Base-by-base conservation (phyloP, 1,284 basidiomycete genomes). In the Moesziomyces sp. region DNA sequence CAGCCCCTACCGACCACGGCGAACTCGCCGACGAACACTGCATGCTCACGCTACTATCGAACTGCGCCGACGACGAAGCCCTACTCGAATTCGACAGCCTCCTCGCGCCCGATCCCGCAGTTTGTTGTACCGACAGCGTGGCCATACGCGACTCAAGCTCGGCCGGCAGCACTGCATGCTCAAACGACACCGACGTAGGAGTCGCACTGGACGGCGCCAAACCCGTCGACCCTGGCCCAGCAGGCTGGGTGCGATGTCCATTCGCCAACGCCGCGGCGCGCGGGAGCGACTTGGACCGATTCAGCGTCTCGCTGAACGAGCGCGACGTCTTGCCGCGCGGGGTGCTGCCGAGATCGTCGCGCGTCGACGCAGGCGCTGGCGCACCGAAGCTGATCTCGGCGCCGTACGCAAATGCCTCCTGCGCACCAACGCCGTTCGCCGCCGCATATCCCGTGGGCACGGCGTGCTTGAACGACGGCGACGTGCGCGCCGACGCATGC, bases 371-470 rank as follows among this genome's bases (percentile, higher is more conserved):
- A 21, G 58, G 49, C 3, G 67, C 16, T 16, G 61, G 59, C 1
- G 60, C 59, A 23, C 78, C 76, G 49, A 78, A 80, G 51, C 69
- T 71, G 63, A 80, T 80, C 57, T 78, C 78, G 21, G 76, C 72
- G 16, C 78, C 76, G 46, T 72, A 76, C 4, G 76, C 76, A 35
- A 76, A 80, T 0, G 74, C 73, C 52, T 78, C 76, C 28, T 74
- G 68, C 21, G 68, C 63, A n/a, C 58, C 63, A 10, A 43, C 14
- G 0, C 61, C 72, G 19, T 43, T 58, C 14, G 55, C 44, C 18
- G 61, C 46, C 13, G 47, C 23, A 30, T 57, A 62, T 1, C 47
- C 70, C 24, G 46, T 60, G 14, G 75, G 74, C 14, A 76, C 58
- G 13, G 73, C 69, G 28, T 73, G 74, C 46, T 64, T 63, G 58